Evolutionary conservation across 306 rosid genomes (phyloP).

Genomic region (Adenanthera pavonina): DNA sequence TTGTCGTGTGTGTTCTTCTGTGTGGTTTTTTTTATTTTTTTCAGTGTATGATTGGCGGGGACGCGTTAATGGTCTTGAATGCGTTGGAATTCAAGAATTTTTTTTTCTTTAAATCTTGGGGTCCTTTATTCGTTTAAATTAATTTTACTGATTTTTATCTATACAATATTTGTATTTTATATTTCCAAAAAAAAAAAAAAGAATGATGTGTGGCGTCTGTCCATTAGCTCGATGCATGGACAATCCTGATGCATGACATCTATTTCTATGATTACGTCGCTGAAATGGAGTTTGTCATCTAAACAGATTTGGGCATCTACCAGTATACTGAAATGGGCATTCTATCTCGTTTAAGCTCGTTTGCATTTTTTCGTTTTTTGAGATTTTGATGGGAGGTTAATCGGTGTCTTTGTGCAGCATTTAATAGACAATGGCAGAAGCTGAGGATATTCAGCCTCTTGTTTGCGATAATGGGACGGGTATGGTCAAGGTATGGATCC

Average conservation of each 20-base stretch:
- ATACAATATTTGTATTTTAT: no score
- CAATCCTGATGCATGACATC: no score
- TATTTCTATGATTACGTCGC: not conserved
- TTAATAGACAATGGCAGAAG: conserved; percentile 71
- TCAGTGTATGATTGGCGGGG: not conserved
- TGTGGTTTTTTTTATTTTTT: not conserved
- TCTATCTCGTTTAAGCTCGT: not conserved
- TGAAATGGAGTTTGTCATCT: not conserved
- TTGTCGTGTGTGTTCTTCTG: not conserved
- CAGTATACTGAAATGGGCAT: not conserved
- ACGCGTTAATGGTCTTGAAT: not conserved
- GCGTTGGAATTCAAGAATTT: not conserved
- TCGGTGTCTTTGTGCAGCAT: conserved; percentile 40
- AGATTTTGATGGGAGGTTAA: not conserved
- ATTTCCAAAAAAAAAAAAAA: no score
- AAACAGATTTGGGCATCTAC: not conserved
- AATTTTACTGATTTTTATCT: no score
- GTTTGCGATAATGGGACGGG: conserved; percentile 96
- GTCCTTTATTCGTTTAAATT: no score
- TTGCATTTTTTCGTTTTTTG: not conserved
- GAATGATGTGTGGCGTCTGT: no score
- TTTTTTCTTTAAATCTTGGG: no score
- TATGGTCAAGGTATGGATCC: conserved; percentile 85
- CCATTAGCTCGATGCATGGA: no score
- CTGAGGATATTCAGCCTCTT: conserved; percentile 92